These are phyloP conservation scores for Fusarium staphyleae DNA, from an alignment of 2,329 filamentous ascomycete species.

Conservation along the genomic window DNA sequence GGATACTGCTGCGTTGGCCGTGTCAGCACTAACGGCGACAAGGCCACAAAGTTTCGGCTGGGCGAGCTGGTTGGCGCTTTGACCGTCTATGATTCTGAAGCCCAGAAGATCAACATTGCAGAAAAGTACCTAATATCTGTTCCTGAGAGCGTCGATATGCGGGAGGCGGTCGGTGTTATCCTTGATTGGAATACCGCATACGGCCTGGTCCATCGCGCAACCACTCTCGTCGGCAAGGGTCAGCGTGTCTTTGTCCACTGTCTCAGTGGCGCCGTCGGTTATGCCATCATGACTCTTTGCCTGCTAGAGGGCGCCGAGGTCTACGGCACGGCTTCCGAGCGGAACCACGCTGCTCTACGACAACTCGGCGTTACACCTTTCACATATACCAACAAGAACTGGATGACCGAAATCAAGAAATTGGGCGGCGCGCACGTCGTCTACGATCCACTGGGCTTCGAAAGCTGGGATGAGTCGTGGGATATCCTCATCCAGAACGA, in stretches of 20 bases:
- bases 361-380: constrained; percentile 52
- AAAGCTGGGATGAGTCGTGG: constrained; percentile 59
- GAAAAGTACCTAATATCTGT: constrained; percentile 56
- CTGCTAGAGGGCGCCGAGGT: constrained; percentile 54
- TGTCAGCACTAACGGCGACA: constrained; percentile 49
- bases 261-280: constrained; percentile 58
- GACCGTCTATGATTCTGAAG: constrained; percentile 52
- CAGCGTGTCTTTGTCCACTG: constrained; percentile 60
- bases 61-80: constrained; percentile 48
- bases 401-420: constrained; percentile 54
- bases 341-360: constrained; percentile 53
- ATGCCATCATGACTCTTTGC: constrained; percentile 51
- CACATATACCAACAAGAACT: constrained; percentile 57
- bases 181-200: constrained; percentile 57
- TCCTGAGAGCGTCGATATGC: constrained; percentile 50
- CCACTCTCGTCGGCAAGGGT: constrained; percentile 49
- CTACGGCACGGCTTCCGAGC: constrained; percentile 56
- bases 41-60: constrained; percentile 40
- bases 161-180: constrained; percentile 50
- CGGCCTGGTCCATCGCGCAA: constrained; percentile 47
- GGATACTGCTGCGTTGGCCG: constrained; percentile 58
- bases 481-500: constrained; percentile 47
- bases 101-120: constrained; percentile 54
- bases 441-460: constrained; percentile 58
- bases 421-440: constrained; percentile 56